phyloP scores from a whole-genome alignment of 2,329 filamentous ascomycete species.

The Blumeria hordei region DNA sequence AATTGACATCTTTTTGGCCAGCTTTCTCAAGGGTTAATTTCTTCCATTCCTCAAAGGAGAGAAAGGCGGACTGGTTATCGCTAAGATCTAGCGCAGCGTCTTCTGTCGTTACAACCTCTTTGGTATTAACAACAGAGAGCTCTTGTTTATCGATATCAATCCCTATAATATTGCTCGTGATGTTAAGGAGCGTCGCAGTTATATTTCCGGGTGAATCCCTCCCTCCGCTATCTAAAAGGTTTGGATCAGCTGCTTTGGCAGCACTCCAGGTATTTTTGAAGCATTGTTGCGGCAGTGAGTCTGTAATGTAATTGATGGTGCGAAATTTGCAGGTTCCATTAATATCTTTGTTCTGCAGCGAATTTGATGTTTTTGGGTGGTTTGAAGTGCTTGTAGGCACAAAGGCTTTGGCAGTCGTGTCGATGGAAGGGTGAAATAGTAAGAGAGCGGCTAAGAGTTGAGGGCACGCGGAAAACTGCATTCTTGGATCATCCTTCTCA shows the following conservation, averaged over 20 bases:
- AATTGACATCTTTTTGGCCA: constrained; percentile 54
- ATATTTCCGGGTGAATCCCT: not conserved
- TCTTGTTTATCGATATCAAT: not conserved
- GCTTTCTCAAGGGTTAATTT: constrained; percentile 69
- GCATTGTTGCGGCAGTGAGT: constrained; percentile 14
- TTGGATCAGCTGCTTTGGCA: constrained; percentile 5
- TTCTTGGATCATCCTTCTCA: constrained; percentile 1
- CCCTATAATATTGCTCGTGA: not conserved
- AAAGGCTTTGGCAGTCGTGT: not conserved
- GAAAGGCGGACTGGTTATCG: constrained; percentile 44
- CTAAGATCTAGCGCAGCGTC: not conserved
- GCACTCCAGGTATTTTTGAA: constrained; percentile 12
- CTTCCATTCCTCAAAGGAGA: constrained; percentile 98
- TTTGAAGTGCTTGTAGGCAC: not conserved
- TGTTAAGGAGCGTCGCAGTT: constrained; percentile 1
- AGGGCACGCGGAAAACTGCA: not conserved
- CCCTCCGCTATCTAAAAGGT: not conserved
- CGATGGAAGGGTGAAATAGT: not conserved
- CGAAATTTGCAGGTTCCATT: constrained; percentile 13
- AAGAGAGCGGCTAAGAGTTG: not conserved
- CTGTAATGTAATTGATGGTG: constrained; percentile 17
- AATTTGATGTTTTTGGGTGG: not conserved
- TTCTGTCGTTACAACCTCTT: not conserved
- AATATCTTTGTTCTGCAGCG: not conserved
- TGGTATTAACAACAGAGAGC: not conserved